Evolutionary conservation across 208 protist species (phyloP).

Genomic region (Wallacemonas sp.): DNA sequence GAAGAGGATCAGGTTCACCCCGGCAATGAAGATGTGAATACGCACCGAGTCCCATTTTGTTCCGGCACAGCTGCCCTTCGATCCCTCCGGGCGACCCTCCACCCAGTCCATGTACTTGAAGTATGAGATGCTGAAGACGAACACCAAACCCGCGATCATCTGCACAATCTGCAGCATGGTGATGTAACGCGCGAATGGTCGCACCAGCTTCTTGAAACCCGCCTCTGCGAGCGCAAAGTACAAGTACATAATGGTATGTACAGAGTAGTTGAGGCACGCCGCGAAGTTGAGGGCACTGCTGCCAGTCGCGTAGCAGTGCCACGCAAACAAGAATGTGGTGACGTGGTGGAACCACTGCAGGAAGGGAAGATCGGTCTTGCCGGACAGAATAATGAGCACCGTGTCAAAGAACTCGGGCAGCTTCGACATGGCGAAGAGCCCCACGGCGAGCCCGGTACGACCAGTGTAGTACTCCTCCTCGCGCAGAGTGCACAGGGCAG

Average conservation of each 20-base stretch:
- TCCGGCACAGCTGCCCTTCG: constrained; percentile 46
- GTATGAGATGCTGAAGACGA: constrained; percentile 35
- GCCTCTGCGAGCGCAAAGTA: constrained; percentile 88
- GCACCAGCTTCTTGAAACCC: constrained; percentile 53
- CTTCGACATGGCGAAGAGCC: constrained; percentile 82
- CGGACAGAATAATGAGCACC: constrained; percentile 70
- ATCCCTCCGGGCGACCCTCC: constrained; percentile 11
- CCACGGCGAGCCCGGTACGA: constrained; percentile 61
- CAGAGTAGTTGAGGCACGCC: constrained; percentile 90
- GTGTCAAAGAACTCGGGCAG: constrained; percentile 86
- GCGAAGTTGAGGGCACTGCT: constrained; percentile 74
- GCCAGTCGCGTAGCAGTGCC: constrained; percentile 66
- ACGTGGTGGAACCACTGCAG: constrained; percentile 93
- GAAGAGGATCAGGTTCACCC: constrained; percentile 89
- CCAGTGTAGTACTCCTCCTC: constrained; percentile 54
- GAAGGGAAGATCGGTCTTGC: constrained; percentile 73
- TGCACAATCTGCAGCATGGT: constrained; percentile 86
- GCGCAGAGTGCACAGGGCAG: constrained; percentile 66
- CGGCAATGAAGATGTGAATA: constrained; percentile 89
- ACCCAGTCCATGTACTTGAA: constrained; percentile 28
- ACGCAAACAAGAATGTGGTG: constrained; percentile 87
- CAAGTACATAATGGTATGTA: constrained; percentile 95
- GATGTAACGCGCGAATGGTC: constrained; percentile 80
- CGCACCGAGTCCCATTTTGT: constrained; percentile 51
- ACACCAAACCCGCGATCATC: constrained; percentile 82